Base-by-base conservation (phyloP, 768 basidiomycete species). In the Hygrophorus russula region DNA sequence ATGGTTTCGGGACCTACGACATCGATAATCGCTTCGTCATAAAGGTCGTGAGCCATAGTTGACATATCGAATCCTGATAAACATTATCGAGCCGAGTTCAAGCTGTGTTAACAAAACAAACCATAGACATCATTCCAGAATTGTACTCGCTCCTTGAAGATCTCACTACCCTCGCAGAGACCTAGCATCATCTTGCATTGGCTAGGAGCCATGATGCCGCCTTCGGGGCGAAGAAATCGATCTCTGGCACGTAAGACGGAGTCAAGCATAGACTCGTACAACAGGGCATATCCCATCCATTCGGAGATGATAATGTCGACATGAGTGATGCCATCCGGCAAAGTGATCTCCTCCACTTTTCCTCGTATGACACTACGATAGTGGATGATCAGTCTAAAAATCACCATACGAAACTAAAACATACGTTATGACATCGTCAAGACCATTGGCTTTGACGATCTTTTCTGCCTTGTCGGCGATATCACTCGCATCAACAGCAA, bases 211-310 rank as follows among this genome's bases (percentile, higher is more conserved):
- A 98, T 82, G 18, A 96, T 64, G 1, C 93, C 91, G 4, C 62
- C 74, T 0, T 57, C 62, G 0, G 80, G 75, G 38, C 68, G 67
- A 27, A 98, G 69, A 64, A 90, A 97, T 15, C 82, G 73, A 59
- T 97, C 91, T 13, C 94, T 74, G 0, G 94, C 94, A 48, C 68
- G 64, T 14, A 99, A 67, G 13, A 99, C 94, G 1, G 92, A 94
- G 60, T 97, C 94, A 28, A 98, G 74, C 94, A 99, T 97, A 34
- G 85, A 88, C 62, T 99, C 94, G 60, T 97, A 97, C 15, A 97
- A 72, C 17, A 90, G 67, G 1, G 81, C 82, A 54, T 89, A 90
- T 12, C 81, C 91, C 94, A 97, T 97, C 94, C 94, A 98, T 61
- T 99, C 94, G 3, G 90, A 93, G 40, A 98, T 69, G 59, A 99